Conservation (phyloP, 2,329 filamentous ascomycete genomes). For the Cladosporium sp. region DNA sequence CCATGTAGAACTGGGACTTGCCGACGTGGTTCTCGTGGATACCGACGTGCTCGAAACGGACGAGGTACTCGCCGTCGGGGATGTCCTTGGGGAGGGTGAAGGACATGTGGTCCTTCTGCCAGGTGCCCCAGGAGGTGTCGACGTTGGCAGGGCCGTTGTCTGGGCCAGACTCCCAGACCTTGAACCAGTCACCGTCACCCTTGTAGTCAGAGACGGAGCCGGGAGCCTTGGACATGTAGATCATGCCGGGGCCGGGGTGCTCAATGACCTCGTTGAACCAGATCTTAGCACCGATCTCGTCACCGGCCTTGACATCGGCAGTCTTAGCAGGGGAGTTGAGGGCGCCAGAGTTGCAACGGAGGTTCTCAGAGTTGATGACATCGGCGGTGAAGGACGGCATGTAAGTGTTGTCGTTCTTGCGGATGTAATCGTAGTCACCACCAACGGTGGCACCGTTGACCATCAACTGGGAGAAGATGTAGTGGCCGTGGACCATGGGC, state of each 20-base stretch:
- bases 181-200: conserved; percentile 27
- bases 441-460: conserved; percentile 23
- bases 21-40: conserved; percentile 25
- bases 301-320: conserved; percentile 23
- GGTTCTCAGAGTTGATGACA: conserved; percentile 19
- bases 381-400: conserved; percentile 23
- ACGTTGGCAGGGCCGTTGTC: conserved; percentile 18
- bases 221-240: conserved; percentile 27
- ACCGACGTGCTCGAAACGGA: conserved; percentile 24
- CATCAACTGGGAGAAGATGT: conserved; percentile 27
- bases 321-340: conserved; percentile 20
- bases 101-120: conserved; percentile 22
- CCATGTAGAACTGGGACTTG: conserved; percentile 23
- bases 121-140: conserved; percentile 22
- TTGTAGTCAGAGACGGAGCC: conserved; percentile 23
- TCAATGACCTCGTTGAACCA: conserved; percentile 24
- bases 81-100: conserved; percentile 23
- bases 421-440: conserved; percentile 26
- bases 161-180: conserved; percentile 23
- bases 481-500: conserved; percentile 20
- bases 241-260: conserved; percentile 24
- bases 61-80: conserved; percentile 25
- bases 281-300: conserved; percentile 24
- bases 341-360: conserved; percentile 23
- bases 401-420: conserved; percentile 25